Evolutionary conservation across 1,139 yeast species (phyloP).

Genomic region (Magnusiomyces suaveolens): DNA sequence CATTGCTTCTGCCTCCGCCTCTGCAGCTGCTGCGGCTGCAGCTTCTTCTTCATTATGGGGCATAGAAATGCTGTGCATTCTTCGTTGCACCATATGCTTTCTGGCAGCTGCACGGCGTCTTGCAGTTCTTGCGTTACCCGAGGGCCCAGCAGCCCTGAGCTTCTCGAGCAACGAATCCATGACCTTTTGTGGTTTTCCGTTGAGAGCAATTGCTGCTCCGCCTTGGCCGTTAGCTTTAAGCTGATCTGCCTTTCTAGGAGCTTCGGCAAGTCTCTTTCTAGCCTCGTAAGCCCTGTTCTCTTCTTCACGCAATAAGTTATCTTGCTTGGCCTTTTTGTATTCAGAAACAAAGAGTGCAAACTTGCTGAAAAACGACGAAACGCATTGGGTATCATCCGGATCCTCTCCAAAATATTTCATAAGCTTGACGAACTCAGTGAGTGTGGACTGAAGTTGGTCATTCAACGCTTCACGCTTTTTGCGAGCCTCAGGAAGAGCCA

Average conservation of each 20-base stretch:
- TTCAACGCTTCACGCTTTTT: constrained; percentile 49
- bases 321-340: constrained; percentile 66
- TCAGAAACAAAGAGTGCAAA: constrained; percentile 65
- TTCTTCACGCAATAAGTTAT: constrained; percentile 70
- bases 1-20: background rate
- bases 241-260: constrained; percentile 29
- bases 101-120: constrained; percentile 74
- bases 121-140: constrained; percentile 71
- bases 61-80: constrained; percentile 13
- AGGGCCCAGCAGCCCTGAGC: constrained; percentile 61
- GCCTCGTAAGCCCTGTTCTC: constrained; percentile 67
- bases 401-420: constrained; percentile 84
- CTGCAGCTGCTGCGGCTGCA: background rate
- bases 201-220: constrained; percentile 10
- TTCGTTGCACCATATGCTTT: constrained; percentile 25
- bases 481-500: constrained; percentile 49
- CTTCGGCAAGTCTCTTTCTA: constrained; percentile 55
- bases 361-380: constrained; percentile 59
- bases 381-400: constrained; percentile 48
- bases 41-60: constrained; percentile 3
- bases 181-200: constrained; percentile 32
- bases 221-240: constrained; percentile 21
- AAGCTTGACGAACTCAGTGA: constrained; percentile 46
- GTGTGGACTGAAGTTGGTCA: constrained; percentile 46
- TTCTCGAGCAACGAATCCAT: constrained; percentile 68